Evolutionary conservation across 106 monocot genomes (phyloP).

Genomic region (Acorus calamus): DNA sequence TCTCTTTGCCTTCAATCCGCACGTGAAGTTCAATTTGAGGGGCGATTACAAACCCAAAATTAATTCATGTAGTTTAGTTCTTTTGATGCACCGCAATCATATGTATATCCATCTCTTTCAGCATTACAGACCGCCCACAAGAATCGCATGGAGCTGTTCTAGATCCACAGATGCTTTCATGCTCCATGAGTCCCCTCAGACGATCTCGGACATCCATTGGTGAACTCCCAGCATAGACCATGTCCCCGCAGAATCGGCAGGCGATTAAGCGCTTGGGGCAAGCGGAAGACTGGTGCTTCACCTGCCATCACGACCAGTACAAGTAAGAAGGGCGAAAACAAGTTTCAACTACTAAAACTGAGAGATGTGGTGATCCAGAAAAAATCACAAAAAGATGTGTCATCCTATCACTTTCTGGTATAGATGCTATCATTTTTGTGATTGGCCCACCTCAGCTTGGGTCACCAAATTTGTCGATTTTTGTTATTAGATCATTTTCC

Average conservation of each 20-base stretch:
- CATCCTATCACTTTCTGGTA: background rate
- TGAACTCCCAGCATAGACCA: conserved; percentile 61
- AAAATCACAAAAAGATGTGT: background rate
- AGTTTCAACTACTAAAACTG: no score
- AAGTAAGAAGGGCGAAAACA: no score
- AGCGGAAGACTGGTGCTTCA: conserved; percentile 50
- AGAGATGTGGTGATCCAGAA: background rate
- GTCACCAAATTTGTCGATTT: no score
- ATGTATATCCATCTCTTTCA: conserved; percentile 96
- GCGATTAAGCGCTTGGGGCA: conserved; percentile 75
- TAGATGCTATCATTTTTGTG: no score
- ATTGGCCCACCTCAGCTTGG: no score
- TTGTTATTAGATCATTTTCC: no score
- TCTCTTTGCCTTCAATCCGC: no score
- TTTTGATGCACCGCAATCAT: conserved; percentile 79
- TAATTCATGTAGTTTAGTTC: conserved; percentile 14
- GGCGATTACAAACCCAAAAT: no score
- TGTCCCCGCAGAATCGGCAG: conserved; percentile 87
- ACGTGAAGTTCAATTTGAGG: no score
- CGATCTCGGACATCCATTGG: conserved; percentile 62
- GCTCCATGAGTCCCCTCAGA: conserved; percentile 64
- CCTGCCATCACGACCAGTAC: conserved; percentile 20
- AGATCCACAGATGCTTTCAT: conserved; percentile 85
- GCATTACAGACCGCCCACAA: conserved; percentile 84
- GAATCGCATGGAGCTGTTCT: conserved; percentile 92